These are phyloP conservation scores for Sicyos baderoa DNA, from an alignment of 306 rosid species.

Conservation along the genomic window DNA sequence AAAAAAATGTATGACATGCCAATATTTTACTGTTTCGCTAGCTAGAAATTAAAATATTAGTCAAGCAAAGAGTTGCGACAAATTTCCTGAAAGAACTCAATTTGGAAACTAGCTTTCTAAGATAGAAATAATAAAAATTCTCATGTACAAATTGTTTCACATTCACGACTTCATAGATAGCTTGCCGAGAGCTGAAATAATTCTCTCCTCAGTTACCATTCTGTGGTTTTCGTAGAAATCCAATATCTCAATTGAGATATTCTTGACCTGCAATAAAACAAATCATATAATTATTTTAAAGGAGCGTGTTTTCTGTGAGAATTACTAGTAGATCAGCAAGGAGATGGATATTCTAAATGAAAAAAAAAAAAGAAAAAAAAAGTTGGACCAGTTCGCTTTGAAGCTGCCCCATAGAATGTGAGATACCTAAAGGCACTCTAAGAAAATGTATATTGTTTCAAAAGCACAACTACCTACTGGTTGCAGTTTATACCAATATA, in stretches of 20 bases:
- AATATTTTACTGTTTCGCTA: neutral
- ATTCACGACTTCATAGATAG: slow-evolving; percentile 37
- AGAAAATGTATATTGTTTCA: too few species aligned
- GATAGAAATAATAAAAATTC: neutral
- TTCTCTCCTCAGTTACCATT: slow-evolving; percentile 47
- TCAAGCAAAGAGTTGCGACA: neutral
- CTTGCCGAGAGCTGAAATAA: slow-evolving; percentile 58
- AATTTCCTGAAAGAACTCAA: neutral
- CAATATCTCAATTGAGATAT: slow-evolving; percentile 81
- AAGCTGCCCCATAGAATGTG: too few species aligned
- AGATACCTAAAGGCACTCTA: too few species aligned
- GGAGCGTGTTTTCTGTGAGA: neutral
- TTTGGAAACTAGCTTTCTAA: neutral
- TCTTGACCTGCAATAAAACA: slow-evolving; percentile 53
- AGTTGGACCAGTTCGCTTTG: neutral
- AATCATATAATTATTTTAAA: neutral
- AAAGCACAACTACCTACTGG: too few species aligned
- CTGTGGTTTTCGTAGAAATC: slow-evolving; percentile 73
- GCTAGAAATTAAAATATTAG: neutral
- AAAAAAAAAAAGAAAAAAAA: neutral
- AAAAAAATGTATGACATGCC: neutral
- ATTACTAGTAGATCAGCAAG: neutral
- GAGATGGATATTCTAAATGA: neutral
- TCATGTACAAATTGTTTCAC: neutral
- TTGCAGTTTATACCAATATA: too few species aligned